A percentile compares a stretch with the other conserved stretches of the same genome.
phyloP scores from a whole-genome alignment of 2,329 filamentous ascomycete species.

The Neocatenulostroma microsporum region DNA sequence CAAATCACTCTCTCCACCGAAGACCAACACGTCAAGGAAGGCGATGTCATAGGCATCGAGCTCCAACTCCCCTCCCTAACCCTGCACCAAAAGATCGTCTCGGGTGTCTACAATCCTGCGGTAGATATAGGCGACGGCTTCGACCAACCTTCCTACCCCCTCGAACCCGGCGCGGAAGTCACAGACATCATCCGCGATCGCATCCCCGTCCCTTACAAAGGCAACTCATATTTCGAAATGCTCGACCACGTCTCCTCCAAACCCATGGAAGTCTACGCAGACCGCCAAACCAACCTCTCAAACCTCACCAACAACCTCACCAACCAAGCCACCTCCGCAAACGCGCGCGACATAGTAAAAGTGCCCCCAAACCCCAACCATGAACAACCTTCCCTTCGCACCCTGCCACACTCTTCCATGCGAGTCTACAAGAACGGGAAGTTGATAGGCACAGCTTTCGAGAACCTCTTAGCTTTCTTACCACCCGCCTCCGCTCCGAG shows the following conservation, averaged over 20 bases:
- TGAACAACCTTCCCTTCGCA: conserved; percentile 65
- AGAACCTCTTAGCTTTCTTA: conserved; percentile 79
- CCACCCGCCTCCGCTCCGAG: conserved; percentile 77
- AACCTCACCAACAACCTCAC: conserved; percentile 51
- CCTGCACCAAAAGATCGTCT: conserved; percentile 80
- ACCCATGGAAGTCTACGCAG: conserved; percentile 63
- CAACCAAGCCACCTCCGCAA: conserved; percentile 20
- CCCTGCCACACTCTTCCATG: conserved; percentile 77
- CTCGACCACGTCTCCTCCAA: conserved; percentile 83
- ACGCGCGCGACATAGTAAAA: conserved; percentile 36
- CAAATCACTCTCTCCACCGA: conserved; percentile 23
- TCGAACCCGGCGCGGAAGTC: conserved; percentile 39
- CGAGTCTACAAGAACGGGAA: conserved; percentile 89
- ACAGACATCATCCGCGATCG: conserved; percentile 88
- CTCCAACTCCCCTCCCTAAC: conserved; percentile 80
- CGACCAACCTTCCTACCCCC: conserved; percentile 28
- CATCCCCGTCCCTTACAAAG: conserved; percentile 88
- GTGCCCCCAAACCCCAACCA: conserved; percentile 66
- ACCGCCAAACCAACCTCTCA: conserved; percentile 45
- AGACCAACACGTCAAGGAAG: conserved; percentile 72
- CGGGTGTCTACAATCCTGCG: conserved; percentile 78
- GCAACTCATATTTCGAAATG: conserved; percentile 87
- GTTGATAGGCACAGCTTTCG: conserved; percentile 78
- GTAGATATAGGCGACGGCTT: conserved; percentile 59
- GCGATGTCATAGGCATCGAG: conserved; percentile 89